Conservation (phyloP, 2,329 filamentous ascomycete species). For the Aureobasidium musti region DNA sequence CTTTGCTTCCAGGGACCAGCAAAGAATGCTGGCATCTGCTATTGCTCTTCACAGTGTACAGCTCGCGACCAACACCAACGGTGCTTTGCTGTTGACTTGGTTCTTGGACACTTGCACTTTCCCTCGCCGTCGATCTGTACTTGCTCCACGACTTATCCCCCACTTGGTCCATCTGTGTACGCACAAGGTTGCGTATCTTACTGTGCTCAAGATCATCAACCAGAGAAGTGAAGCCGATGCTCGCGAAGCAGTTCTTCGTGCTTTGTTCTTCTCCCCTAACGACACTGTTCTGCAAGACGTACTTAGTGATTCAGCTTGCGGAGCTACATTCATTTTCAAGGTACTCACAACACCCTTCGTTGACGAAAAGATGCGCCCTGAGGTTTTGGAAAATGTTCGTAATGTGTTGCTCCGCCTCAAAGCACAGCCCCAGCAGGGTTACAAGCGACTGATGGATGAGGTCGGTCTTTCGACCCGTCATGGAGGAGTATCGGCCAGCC, state of each 20-base stretch:
- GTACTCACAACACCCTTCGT: conserved; percentile 97
- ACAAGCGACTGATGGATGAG: conserved; percentile 98
- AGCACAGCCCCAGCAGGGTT: conserved; percentile 90
- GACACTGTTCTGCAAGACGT: conserved; percentile 89
- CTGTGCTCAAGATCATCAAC: conserved; percentile 97
- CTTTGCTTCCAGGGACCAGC: conserved; percentile 91
- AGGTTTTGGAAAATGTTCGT: conserved; percentile 90
- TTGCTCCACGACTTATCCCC: conserved; percentile 88
- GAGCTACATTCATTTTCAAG: conserved; percentile 97
- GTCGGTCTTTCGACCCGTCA: conserved; percentile 74
- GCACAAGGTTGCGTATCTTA: conserved; percentile 97
- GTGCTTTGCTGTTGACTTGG: conserved; percentile 91
- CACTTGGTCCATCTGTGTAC: conserved; percentile 95
- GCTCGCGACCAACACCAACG: conserved; percentile 93
- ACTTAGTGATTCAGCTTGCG: conserved; percentile 84
- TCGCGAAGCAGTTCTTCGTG: conserved; percentile 83
- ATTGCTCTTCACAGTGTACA: conserved; percentile 98
- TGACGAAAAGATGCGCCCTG: conserved; percentile 82
- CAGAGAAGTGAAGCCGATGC: conserved; percentile 94
- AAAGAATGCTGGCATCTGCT: conserved; percentile 87
- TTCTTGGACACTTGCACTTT: conserved; percentile 98
- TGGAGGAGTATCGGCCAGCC: conserved; percentile 43
- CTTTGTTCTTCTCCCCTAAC: conserved; percentile 86
- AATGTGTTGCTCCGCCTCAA: conserved; percentile 87
- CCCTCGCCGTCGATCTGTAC: conserved; percentile 82